These are phyloP conservation scores for Leccinum laetum DNA, from an alignment of 1,284 basidiomycete species.

Conservation along the genomic window DNA sequence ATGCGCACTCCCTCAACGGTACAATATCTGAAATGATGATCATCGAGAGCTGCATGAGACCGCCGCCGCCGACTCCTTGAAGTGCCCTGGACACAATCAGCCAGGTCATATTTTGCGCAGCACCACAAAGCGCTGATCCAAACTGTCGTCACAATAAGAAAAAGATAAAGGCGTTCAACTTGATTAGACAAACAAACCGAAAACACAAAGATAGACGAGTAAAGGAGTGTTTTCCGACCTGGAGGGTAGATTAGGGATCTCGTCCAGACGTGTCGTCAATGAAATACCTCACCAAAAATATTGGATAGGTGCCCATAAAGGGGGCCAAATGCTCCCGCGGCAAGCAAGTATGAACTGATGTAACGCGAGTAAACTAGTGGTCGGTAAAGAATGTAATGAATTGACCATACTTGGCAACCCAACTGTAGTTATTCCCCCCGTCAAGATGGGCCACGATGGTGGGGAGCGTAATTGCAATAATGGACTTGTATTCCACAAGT, in stretches of 20 bases:
- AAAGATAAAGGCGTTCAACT: not conserved
- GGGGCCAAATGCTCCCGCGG: slow-evolving; percentile 64
- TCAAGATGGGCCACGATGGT: slow-evolving; percentile 71
- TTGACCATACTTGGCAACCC: slow-evolving; percentile 66
- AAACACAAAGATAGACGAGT: slow-evolving; percentile 67
- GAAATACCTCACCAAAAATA: slow-evolving; percentile 38
- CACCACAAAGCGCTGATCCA: slow-evolving; percentile 81
- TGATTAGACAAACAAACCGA: slow-evolving; percentile 45
- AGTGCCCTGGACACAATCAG: slow-evolving; percentile 75
- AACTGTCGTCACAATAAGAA: slow-evolving; percentile 38
- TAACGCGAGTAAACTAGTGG: not conserved
- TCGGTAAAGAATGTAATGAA: slow-evolving; percentile 20
- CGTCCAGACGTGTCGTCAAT: slow-evolving; percentile 52
- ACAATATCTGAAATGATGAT: slow-evolving; percentile 85
- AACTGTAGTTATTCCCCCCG: slow-evolving; percentile 70
- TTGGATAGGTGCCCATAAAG: slow-evolving; percentile 79
- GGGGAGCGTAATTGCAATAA: slow-evolving; percentile 75
- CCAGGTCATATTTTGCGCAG: slow-evolving; percentile 78
- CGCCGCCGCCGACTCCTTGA: slow-evolving; percentile 84
- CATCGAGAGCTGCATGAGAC: slow-evolving; percentile 62
- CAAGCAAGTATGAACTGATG: slow-evolving; percentile 70
- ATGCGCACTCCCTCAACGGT: slow-evolving; percentile 66
- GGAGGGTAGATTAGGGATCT: not conserved
- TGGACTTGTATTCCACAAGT: slow-evolving; percentile 46
- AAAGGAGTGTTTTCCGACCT: slow-evolving; percentile 78